Evolutionary conservation across 1,284 basidiomycete species (phyloP), one percentile per base, ranked within the genome.

Genomic region (Austroboletus olivaceoglutinosus): DNA sequence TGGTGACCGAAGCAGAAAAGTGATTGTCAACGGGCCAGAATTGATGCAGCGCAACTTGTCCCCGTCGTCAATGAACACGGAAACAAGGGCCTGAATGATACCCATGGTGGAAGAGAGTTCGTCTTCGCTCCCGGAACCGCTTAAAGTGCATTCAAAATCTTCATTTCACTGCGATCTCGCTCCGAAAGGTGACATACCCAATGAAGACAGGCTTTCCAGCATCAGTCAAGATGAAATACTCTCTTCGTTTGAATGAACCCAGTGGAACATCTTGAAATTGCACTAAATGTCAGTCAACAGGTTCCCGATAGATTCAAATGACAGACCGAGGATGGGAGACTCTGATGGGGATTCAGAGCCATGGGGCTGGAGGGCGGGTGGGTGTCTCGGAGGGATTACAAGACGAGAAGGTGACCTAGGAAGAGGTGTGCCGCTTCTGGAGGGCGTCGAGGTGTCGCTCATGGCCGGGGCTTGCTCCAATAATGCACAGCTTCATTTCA

Each of bases 141-240:
- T 86, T 54, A 43, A 40, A 55, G 12, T 16, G 19, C 11, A 25
- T 47, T 31, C 19, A 36, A 16, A 12, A 21, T 38, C 43, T 12
- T 49, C 19, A 19, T 37, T 43, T 49, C 13, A 18, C 13, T 11
- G 8, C 22, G 25, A 39, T 38, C 36, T 47, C 43, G 41, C 38
- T 33, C 51, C 33, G 12, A 34, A 43, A 18, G 15, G 23, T 6
- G 31, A 48, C 54, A 41, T 63, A 89, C 91, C 88, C 90, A 22
- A 85, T 77, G 64, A 91, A 96, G 15, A 97, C 93, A 13, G 93
- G 93, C 69, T 98, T 98, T 30, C 94, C 94, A 21, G 95, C 93
- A 58, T 94, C 85, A 0, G 93, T 97, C n/a, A 97, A 76, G 11
- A 97, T 82, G 62, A 90, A 96, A 68, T 96, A 98, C 61, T 90